phyloP scores from a whole-genome alignment of 148 eudicot species.

The Selenicereus undatus region DNA sequence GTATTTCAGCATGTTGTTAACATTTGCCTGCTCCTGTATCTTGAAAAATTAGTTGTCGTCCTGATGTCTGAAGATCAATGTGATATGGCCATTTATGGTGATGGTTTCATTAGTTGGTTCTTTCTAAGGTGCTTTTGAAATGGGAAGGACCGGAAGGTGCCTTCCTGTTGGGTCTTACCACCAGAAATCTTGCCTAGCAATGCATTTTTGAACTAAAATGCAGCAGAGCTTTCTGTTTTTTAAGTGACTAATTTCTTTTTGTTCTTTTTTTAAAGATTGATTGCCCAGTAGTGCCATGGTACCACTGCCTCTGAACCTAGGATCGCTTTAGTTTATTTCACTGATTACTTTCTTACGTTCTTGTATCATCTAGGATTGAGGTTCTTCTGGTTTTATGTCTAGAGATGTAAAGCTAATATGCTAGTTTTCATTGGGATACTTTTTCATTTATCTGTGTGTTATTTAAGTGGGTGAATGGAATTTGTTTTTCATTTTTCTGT shows the following conservation, averaged over 20 bases:
- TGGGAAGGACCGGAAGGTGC: background rate
- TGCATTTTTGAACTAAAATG: too few species aligned
- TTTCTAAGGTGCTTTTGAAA: background rate
- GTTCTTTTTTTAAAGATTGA: too few species aligned
- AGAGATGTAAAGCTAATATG: too few species aligned
- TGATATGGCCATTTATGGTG: background rate
- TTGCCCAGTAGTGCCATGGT: too few species aligned
- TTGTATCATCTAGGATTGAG: background rate
- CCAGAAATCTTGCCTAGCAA: too few species aligned
- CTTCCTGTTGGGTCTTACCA: too few species aligned
- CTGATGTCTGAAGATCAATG: background rate
- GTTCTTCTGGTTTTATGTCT: background rate
- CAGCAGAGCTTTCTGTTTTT: too few species aligned
- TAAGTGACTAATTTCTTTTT: too few species aligned
- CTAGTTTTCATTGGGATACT: background rate
- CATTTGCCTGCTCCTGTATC: background rate
- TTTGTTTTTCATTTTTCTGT: background rate
- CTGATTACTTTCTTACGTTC: background rate
- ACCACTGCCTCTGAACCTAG: background rate
- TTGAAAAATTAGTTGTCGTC: background rate
- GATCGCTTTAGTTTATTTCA: background rate
- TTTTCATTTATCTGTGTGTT: conserved; percentile 5
- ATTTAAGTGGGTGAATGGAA: background rate
- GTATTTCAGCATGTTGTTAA: background rate
- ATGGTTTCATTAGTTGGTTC: background rate